phyloP scores from a whole-genome alignment of 106 monocot species.

The Phalaenopsis aphrodite region DNA sequence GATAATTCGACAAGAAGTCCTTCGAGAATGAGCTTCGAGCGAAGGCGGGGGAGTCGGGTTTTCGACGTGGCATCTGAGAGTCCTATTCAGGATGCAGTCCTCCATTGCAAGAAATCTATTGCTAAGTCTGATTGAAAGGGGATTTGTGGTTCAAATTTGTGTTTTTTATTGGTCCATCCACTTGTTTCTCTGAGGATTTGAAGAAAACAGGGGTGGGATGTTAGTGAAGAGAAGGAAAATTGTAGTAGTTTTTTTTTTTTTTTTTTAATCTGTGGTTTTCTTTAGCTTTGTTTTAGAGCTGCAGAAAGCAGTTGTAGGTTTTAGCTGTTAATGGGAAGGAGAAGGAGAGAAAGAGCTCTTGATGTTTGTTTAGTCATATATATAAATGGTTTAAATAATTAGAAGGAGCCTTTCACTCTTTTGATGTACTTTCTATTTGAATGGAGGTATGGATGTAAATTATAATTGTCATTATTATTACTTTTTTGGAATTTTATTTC shows the following conservation, averaged over 20 bases:
- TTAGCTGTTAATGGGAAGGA: too few species aligned
- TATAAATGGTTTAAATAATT: neutral
- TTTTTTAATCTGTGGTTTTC: too few species aligned
- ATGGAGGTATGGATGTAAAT: neutral
- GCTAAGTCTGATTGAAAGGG: neutral
- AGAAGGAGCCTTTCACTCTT: neutral
- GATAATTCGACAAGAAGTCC: neutral
- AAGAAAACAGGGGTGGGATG: neutral
- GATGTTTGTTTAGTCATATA: neutral
- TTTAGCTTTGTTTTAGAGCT: too few species aligned
- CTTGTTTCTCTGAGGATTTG: neutral
- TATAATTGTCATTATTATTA: neutral
- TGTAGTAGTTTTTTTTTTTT: neutral
- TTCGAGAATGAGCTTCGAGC: constrained; percentile 4
- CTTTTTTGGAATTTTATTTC: too few species aligned
- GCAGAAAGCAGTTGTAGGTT: too few species aligned
- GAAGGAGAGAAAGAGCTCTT: neutral
- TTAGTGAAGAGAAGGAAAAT: neutral
- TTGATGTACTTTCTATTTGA: neutral
- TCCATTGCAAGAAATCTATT: constrained; percentile 50
- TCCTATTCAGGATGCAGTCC: constrained; percentile 47
- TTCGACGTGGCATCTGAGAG: constrained; percentile 20
- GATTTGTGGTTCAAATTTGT: constrained; percentile 10
- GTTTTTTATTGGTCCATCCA: neutral
- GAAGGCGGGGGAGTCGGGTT: neutral